Evolutionary conservation across 805 yeast species (phyloP), one percentile per base, ranked within the genome.

Genomic region (Hagleromyces aurorensis): DNA sequence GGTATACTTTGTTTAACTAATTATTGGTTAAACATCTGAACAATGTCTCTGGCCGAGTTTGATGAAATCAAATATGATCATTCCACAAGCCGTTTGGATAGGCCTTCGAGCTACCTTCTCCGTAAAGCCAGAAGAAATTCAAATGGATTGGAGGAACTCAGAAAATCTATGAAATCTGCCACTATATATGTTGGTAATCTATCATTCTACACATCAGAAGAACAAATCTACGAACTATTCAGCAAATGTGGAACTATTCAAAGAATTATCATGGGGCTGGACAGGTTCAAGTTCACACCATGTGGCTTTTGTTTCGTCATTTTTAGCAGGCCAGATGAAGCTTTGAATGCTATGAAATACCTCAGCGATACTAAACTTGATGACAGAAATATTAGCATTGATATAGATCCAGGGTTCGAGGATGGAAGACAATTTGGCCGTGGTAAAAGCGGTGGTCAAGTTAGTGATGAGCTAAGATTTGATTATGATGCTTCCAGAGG

Each of bases 391-490:
- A 70, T 91, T 49, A 78, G 80, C 21, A 83, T 89, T 28, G 98
- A 91, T 59, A 65, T 93, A 45, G 98, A 91, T 51, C 96, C 96
- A 0, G 98, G 98, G 0, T 91, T 89, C 53, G 75, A 71, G 39
- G 96, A 89, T 45, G 98, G 98, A 1, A 68, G 98, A 42, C 97
- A 91, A 52, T 91, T 77, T 51, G 98, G 98, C 13, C 70, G 98
- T 48, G 97, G 97, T 25, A 68, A 71, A 10, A 76, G 73, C 38
- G 98, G 98, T 34, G 97, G 96, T 2, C 98, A 91, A 54, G 86
- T 78, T 1, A 63, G 79, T 29, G 87, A 80, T 48, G 94, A 84
- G 35, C 38, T 41, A 39, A 58, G 70, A 47, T 66, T 65, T 30
- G 70, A 67, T 41, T 62, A 69, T 43, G 70, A 70, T 33, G 65